A percentile compares a stretch with the other conserved stretches of the same genome.
phyloP scores from a whole-genome alignment of 257 asterid species.

The Haberlea rhodopensis region DNA sequence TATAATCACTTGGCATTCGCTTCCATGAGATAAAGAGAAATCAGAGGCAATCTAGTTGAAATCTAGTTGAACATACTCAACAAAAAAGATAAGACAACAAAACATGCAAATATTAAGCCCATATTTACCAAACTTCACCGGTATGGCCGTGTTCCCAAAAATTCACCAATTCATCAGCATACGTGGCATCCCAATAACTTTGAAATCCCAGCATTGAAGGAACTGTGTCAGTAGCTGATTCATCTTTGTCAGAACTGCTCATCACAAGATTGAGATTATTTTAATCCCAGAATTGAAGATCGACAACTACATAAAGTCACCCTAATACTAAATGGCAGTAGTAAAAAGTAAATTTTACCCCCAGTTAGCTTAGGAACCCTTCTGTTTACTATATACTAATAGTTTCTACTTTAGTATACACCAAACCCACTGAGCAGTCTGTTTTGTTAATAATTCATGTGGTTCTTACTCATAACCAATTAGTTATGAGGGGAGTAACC shows the following conservation, averaged over 20 bases:
- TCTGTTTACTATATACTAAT: background rate
- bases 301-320: slow-evolving; percentile 17
- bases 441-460: no score
- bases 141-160: slow-evolving; percentile 92
- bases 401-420: background rate
- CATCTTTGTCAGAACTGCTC: slow-evolving; percentile 92
- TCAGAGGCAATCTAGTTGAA: background rate
- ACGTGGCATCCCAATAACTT: slow-evolving; percentile 93
- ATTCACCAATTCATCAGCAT: slow-evolving; percentile 83
- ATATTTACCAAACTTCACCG: slow-evolving; percentile 89
- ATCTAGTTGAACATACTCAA: background rate
- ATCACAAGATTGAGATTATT: slow-evolving; percentile 12
- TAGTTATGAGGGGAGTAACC: no score
- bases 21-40: background rate
- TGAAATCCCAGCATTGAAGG: slow-evolving; percentile 90
- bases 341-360: background rate
- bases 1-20: background rate
- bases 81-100: background rate
- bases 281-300: slow-evolving; percentile 14
- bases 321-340: no score
- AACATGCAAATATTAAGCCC: slow-evolving; percentile 8
- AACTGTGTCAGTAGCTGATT: slow-evolving; percentile 70
- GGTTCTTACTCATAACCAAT: no score
- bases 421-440: slow-evolving; percentile 13
- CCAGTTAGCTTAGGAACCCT: background rate